Evolutionary conservation across 176 grass and related monocot genomes (phyloP).

Genomic region (Carex myosuroides): DNA sequence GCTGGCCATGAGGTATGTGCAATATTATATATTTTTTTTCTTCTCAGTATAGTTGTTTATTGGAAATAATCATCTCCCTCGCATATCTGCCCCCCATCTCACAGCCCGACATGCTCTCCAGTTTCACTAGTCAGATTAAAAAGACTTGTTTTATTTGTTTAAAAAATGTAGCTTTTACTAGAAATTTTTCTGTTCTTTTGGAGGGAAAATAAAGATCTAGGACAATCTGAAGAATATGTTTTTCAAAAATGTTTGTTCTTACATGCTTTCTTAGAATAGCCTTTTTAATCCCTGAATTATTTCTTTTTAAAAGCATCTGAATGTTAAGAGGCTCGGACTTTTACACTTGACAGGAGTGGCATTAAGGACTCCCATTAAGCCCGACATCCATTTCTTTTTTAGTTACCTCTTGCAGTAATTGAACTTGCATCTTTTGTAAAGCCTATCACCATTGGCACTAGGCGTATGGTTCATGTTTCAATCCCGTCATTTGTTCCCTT

Average conservation of each 20-base stretch:
- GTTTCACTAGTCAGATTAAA: not conserved
- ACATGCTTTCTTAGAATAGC: not conserved
- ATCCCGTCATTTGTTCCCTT: not conserved
- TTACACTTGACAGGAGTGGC: not conserved
- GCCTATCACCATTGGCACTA: not conserved
- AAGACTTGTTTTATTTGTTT: not conserved
- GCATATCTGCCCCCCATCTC: not conserved
- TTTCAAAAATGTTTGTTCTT: not conserved
- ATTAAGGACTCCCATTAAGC: not conserved
- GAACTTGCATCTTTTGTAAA: not conserved
- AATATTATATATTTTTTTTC: not conserved
- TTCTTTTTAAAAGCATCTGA: not conserved
- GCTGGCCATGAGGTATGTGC: slow-evolving; percentile 63
- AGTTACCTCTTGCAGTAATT: not conserved
- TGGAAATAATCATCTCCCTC: not conserved
- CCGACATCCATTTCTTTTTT: not conserved
- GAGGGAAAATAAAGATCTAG: not conserved
- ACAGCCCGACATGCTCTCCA: not conserved
- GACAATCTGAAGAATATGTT: not conserved
- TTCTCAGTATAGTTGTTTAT: not conserved
- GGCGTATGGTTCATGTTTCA: not conserved
- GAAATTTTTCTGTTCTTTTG: not conserved
- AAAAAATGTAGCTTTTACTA: not conserved
- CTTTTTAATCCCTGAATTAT: not conserved
- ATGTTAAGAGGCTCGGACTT: not conserved